Percentiles rank a stretch among this genome's conserved stretches.
These are phyloP conservation scores for Sclerotinia glacialis DNA, from an alignment of 2,329 filamentous ascomycete genomes.

Conservation along the genomic window DNA sequence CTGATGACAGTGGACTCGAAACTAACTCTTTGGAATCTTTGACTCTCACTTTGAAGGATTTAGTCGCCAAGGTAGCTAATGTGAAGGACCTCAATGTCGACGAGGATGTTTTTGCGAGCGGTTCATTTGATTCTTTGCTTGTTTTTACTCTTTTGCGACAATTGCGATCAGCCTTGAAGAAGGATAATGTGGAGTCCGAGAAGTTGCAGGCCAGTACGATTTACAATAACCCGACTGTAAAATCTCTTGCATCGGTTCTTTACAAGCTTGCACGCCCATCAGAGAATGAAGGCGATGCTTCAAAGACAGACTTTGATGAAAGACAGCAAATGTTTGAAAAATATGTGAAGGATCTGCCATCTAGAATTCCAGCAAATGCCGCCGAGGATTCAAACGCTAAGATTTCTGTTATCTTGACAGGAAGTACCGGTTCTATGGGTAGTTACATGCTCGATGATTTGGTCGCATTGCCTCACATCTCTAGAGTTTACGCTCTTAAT, in stretches of 20 bases:
- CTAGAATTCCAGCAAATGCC: neutral
- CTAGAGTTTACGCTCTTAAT: constrained; percentile 50
- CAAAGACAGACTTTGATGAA: constrained; percentile 5
- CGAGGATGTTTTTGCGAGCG: constrained; percentile 16
- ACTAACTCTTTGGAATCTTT: constrained; percentile 4
- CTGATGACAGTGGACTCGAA: constrained; percentile 1
- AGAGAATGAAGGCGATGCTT: constrained; percentile 4
- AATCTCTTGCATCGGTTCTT: constrained; percentile 13
- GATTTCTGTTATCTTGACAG: constrained; percentile 44
- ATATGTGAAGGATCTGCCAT: constrained; percentile 23
- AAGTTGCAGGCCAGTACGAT: constrained; percentile 19
- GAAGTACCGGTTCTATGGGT: constrained; percentile 50
- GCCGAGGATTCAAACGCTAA: neutral
- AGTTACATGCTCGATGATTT: constrained; percentile 47
- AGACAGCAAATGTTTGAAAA: constrained; percentile 24
- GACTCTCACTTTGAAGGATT: constrained; percentile 2
- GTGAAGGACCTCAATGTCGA: constrained; percentile 1
- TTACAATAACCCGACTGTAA: constrained; percentile 18
- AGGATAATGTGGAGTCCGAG: neutral
- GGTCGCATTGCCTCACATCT: constrained; percentile 38
- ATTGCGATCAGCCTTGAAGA: constrained; percentile 18
- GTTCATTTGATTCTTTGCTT: constrained; percentile 21
- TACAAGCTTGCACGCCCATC: constrained; percentile 11
- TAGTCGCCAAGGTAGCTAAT: constrained; percentile 8
- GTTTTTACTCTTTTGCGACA: constrained; percentile 20